phyloP scores from a whole-genome alignment of 2,329 filamentous ascomycete species.

The Madurella fahalii region DNA sequence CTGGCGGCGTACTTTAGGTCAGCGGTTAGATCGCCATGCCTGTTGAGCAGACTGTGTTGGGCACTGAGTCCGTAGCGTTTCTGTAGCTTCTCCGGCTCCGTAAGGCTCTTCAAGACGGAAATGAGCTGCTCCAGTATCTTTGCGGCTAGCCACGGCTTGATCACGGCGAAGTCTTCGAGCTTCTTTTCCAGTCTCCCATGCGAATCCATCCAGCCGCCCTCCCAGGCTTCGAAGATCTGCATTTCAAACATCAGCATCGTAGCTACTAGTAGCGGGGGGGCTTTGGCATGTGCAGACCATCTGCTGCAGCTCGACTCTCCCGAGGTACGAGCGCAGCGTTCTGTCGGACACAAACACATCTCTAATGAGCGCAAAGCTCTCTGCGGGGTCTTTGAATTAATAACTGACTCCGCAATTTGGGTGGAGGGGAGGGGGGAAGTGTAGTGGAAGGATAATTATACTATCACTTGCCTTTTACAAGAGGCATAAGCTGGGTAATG shows the following conservation, averaged over 20 bases:
- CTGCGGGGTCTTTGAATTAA: background rate
- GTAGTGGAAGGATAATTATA: too few species aligned
- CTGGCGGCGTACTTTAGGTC: background rate
- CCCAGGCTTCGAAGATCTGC: conserved; percentile 9
- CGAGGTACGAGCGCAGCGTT: conserved; percentile 1
- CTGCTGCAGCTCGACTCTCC: conserved; percentile 7
- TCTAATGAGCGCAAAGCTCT: conserved; percentile 5
- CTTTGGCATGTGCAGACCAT: background rate
- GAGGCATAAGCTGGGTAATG: background rate
- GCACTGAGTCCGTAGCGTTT: conserved; percentile 1
- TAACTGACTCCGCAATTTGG: too few species aligned
- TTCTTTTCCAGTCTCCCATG: background rate
- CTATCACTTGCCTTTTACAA: conserved; percentile 4
- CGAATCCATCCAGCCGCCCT: conserved; percentile 2
- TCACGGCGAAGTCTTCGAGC: background rate
- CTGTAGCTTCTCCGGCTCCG: conserved; percentile 8
- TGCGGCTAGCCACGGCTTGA: conserved; percentile 1
- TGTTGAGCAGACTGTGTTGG: background rate
- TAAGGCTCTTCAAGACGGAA: conserved; percentile 1
- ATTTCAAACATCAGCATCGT: background rate
- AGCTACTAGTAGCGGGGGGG: background rate
- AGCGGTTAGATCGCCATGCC: conserved; percentile 1
- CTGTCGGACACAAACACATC: conserved; percentile 5
- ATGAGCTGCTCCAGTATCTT: conserved; percentile 6
- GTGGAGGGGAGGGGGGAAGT: too few species aligned